Percentiles rank a stretch among this genome's conserved stretches.
Evolutionary conservation across 805 yeast species (phyloP).

Genomic region (Soucietia sequanensis): DNA sequence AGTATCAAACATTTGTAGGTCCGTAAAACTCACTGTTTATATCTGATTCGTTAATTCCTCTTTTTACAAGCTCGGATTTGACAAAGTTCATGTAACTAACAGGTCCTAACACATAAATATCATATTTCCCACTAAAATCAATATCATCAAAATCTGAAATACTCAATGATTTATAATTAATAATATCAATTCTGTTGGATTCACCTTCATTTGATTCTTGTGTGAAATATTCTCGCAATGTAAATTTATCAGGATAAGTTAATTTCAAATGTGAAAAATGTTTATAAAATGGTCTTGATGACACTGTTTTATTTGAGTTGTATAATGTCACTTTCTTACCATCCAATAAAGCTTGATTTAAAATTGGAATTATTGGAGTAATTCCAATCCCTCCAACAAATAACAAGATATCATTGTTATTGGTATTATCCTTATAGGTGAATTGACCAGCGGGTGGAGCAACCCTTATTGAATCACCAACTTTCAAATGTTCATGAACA

Average conservation of each 20-base stretch:
- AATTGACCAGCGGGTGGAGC: slow-evolving; percentile 64
- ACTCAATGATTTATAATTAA: not conserved
- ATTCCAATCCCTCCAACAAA: slow-evolving; percentile 68
- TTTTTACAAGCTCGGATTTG: slow-evolving; percentile 15
- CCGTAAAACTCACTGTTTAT: slow-evolving; percentile 33
- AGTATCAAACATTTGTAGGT: slow-evolving; percentile 21
- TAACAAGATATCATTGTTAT: slow-evolving; percentile 33
- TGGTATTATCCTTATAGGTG: slow-evolving; percentile 24
- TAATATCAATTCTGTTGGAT: no score
- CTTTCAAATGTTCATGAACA: slow-evolving; percentile 46
- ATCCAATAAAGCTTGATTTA: slow-evolving; percentile 35
- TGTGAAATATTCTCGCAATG: slow-evolving; percentile 21
- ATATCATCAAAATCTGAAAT: slow-evolving; percentile 17
- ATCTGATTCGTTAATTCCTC: slow-evolving; percentile 12
- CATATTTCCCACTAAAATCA: slow-evolving; percentile 12
- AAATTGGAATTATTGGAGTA: slow-evolving; percentile 59
- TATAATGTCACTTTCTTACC: slow-evolving; percentile 31
- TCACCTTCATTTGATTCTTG: slow-evolving; percentile 1
- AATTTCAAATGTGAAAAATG: slow-evolving; percentile 17
- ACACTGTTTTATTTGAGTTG: slow-evolving; percentile 28
- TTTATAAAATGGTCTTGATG: slow-evolving; percentile 21
- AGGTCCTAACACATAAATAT: slow-evolving; percentile 37
- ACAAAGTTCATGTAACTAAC: slow-evolving; percentile 28
- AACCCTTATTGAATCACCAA: slow-evolving; percentile 48
- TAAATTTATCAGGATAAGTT: slow-evolving; percentile 13